phyloP scores from a whole-genome alignment of 2,329 filamentous ascomycete genomes.

The Shiraia sp. region DNA sequence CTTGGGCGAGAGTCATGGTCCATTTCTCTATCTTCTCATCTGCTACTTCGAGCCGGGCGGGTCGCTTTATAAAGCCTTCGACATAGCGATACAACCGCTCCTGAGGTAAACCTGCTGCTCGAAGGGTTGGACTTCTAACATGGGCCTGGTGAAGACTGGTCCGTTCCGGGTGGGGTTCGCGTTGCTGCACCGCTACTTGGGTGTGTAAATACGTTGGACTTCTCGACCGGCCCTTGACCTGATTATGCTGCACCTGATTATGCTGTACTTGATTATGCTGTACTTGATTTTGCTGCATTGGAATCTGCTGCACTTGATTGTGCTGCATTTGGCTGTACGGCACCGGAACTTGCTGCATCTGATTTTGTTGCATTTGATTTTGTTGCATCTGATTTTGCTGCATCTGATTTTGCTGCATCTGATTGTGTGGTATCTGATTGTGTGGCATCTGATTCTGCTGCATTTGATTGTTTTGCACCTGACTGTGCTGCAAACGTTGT shows the following conservation, averaged over 20 bases:
- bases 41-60: slow-evolving; percentile 44
- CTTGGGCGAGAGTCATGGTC: slow-evolving; percentile 52
- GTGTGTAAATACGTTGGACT: slow-evolving; percentile 38
- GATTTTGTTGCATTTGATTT: no score
- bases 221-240: no score
- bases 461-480: no score
- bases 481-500: no score
- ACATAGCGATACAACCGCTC: slow-evolving; percentile 61
- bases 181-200: slow-evolving; percentile 38
- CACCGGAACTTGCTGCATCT: no score
- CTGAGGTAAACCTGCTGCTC: slow-evolving; percentile 24
- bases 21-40: slow-evolving; percentile 48
- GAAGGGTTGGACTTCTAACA: slow-evolving; percentile 57
- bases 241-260: no score
- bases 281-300: slow-evolving; percentile 7
- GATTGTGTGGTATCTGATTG: no score
- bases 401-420: no score
- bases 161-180: slow-evolving; percentile 50
- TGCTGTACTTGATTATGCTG: no score
- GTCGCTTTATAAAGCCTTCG: slow-evolving; percentile 55
- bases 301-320: no score
- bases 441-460: no score
- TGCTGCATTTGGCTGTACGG: slow-evolving; percentile 2
- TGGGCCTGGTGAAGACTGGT: slow-evolving; percentile 63
- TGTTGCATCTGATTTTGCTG: no score